Percentiles rank a stretch among this genome's conserved stretches.
These are phyloP conservation scores for Phytopythium oedochilum DNA, from an alignment of 352 stramenopile genomes.

Conservation along the genomic window DNA sequence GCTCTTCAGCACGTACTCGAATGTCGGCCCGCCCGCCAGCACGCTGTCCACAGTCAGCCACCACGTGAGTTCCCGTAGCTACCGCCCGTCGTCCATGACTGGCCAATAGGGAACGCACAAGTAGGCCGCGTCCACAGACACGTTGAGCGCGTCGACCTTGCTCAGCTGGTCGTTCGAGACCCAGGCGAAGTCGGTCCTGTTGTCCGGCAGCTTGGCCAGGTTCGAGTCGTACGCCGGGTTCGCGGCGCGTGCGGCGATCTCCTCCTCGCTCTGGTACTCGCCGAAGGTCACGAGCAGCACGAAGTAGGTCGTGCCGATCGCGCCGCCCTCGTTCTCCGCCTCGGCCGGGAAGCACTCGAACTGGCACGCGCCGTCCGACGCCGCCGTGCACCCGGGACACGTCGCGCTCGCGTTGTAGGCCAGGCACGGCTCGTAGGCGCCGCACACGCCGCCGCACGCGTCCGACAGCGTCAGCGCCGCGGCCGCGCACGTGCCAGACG, in stretches of 20 bases:
- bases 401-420: slow-evolving; percentile 13
- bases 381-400: slow-evolving; percentile 12
- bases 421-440: slow-evolving; percentile 13
- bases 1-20: slow-evolving; percentile 13
- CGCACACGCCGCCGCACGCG: slow-evolving; percentile 14
- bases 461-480: slow-evolving; percentile 9
- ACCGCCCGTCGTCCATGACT: no score
- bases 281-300: slow-evolving; percentile 24
- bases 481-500: slow-evolving; percentile 6
- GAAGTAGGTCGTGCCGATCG: slow-evolving; percentile 6
- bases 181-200: slow-evolving; percentile 17
- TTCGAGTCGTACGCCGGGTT: slow-evolving; percentile 8
- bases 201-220: slow-evolving; percentile 13
- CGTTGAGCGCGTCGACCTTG: slow-evolving; percentile 10
- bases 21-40: slow-evolving; percentile 11
- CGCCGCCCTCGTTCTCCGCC: slow-evolving; percentile 5
- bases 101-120: background rate
- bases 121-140: slow-evolving; percentile 5
- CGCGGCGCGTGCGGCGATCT: slow-evolving; percentile 12
- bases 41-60: slow-evolving; percentile 1
- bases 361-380: slow-evolving; percentile 8
- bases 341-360: slow-evolving; percentile 15
- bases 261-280: slow-evolving; percentile 20
- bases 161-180: slow-evolving; percentile 22
- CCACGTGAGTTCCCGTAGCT: background rate